Base-by-base conservation (phyloP, 352 stramenopile genomes). In the Phytophthora quininea region DNA sequence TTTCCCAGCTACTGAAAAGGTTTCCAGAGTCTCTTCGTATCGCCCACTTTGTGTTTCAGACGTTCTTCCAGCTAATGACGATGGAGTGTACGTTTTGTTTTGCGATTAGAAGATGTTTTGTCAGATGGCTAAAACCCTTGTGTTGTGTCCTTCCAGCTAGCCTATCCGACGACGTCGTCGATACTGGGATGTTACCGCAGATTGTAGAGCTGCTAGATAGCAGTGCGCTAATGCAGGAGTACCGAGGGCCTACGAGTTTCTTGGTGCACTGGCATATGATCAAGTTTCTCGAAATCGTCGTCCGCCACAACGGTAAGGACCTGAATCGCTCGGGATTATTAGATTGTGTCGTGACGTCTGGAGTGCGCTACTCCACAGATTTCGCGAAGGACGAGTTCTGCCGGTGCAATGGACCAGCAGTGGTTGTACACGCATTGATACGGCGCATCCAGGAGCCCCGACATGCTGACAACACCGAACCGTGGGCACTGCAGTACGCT, bases 221-320 rank as follows among this genome's bases (percentile, higher is more conserved):
- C 42, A 72, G 32, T 4, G n/a, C 29, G 1, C 27, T 67, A 33
- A 62, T 73, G 60, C 54, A 69, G 40, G 54, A 73, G 24, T 65
- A 69, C 37, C 66, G 51, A 7, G 66, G 60, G 1, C 29, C 33
- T 3, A 57, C 67, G 30, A 58, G 45, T 24, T 73, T 77, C 19
- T 63, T 82, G 56, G 35, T 72, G 33, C 67, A 84, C n/a, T 90
- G 82, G 79, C 75, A 90, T 40, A 66, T 74, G 11, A 51, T 79
- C 67, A 88, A 87, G 64, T 77, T 88, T 24, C 31, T 88, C 11
- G 82, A 90, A 59, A 47, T 87, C 4, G 58, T 43, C 3, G 49
- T 72, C 33, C 79, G 79, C 37, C 52, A 79, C 19, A 77, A 76
- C 38, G 79, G 81, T 84, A 58, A 24, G 6, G 43, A 6, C 12